Base-by-base conservation (phyloP, 805 yeast species). In the Candida pseudoglaebosa region DNA sequence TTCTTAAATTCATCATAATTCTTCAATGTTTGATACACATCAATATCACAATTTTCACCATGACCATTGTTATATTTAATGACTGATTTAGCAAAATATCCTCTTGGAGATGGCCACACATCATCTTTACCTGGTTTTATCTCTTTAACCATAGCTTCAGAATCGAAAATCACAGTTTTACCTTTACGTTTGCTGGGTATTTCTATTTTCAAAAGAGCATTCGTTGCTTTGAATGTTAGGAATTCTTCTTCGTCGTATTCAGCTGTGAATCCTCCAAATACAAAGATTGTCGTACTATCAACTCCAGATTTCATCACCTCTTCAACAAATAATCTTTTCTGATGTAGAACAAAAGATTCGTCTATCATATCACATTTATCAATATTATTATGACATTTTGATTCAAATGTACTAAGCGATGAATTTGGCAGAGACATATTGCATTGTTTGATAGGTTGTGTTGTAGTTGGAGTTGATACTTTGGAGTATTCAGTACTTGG, bases 231-330 rank as follows among this genome's bases (percentile, higher is more conserved):
- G 36, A 67, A 66, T 4, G 16, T 30, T 19, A 47, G 44, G 16
- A 38, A 35, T 15, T 54, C 59, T n/a, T 42, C 34, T 4, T 35
- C 43, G 12, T 41, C 46, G 2, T 16, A 5, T 17, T 39, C 21
- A 3, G 29, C 15, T 9, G 29, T 26, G 39, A 67, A 68, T 3
- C 74, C 74, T 2, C 73, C 74, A 50, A 66, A 67, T 10, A 63
- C 47, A 43, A 58, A 66, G 0, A 68, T 54, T 12, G 61, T 46
- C 1, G 63, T 49, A 3, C 57, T 47, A 8, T 46, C 35, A 4
- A 52, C 45, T 3, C 52, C 53, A 1, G 54, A 39, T 32, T 53
- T 37, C 30, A 41, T 32, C 19, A 38, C 40, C 7, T 37, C 35
- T 26, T 52, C 51, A 10, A 44, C 46, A 31, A 36, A 48, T 8